Evolutionary conservation across 805 yeast genomes (phyloP).

Genomic region (Zygoascus flipseniorum): DNA sequence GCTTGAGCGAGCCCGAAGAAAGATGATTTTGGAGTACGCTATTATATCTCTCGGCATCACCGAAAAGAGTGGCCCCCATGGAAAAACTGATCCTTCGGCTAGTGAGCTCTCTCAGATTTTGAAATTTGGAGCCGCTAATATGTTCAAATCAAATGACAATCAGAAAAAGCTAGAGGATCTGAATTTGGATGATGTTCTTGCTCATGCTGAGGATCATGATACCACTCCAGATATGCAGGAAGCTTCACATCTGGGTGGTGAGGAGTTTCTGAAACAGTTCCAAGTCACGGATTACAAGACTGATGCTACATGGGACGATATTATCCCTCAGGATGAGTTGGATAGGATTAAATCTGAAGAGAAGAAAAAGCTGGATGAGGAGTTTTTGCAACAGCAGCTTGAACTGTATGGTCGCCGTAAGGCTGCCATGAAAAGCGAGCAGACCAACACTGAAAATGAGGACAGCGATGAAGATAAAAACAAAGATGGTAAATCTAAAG

Average conservation of each 20-base stretch:
- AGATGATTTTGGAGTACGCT: constrained; percentile 97
- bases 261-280: constrained; percentile 91
- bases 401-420: constrained; percentile 78
- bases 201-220: constrained; percentile 94
- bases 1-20: constrained; percentile 90
- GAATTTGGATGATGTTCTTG: constrained; percentile 90
- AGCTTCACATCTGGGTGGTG: constrained; percentile 89
- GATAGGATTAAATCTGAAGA: constrained; percentile 86
- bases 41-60: constrained; percentile 93
- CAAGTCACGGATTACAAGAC: constrained; percentile 99
- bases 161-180: constrained; percentile 92
- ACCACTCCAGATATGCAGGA: constrained; percentile 96
- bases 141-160: constrained; percentile 93
- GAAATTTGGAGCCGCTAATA: constrained; percentile 96
- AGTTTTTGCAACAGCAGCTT: constrained; percentile 78
- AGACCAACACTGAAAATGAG: constrained; percentile 36
- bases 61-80: constrained; percentile 46
- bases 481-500: constrained; percentile 30
- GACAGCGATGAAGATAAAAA: constrained; percentile 23
- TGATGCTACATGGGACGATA: constrained; percentile 98
- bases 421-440: constrained; percentile 47
- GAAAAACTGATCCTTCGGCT: constrained; percentile 66
- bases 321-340: constrained; percentile 91
- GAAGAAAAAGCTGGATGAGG: constrained; percentile 76
- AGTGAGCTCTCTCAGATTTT: constrained; percentile 86